Conservation (phyloP, 1,284 basidiomycete genomes). For the Fistulinella cinereoalba region DNA sequence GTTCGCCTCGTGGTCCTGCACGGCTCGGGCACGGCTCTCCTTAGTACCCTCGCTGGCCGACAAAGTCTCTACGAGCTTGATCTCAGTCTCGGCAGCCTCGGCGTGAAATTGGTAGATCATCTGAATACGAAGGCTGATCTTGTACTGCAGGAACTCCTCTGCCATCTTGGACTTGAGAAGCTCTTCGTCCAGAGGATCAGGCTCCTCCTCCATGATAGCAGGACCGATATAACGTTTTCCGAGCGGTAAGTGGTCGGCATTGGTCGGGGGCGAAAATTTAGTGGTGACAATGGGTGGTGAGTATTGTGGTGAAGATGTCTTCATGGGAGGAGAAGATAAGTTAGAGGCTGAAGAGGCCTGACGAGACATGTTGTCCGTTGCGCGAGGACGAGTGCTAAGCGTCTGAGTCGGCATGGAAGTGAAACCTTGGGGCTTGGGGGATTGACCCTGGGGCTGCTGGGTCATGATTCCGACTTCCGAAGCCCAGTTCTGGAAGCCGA, state of each 20-base stretch:
- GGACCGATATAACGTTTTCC: conserved; percentile 48
- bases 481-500: conserved; percentile 32
- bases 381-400: conserved; percentile 21
- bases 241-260: conserved; percentile 18
- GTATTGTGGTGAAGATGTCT: conserved; percentile 24
- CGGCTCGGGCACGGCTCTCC: conserved; percentile 31
- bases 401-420: conserved; percentile 11
- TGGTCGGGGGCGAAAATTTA: conserved; percentile 26
- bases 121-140: conserved; percentile 45
- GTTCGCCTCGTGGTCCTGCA: conserved; percentile 46
- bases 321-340: conserved; percentile 22
- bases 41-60: conserved; percentile 30
- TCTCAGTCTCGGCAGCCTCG: conserved; percentile 47
- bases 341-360: conserved; percentile 27
- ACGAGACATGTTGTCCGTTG: conserved; percentile 30
- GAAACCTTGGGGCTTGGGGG: conserved; percentile 11
- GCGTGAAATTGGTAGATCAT: conserved; percentile 58
- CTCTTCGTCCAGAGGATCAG: conserved; percentile 26
- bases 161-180: conserved; percentile 33
- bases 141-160: conserved; percentile 48
- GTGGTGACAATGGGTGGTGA: conserved; percentile 22
- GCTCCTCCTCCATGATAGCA: conserved; percentile 42
- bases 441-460: conserved; percentile 16
- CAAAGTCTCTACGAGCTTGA: conserved; percentile 45
- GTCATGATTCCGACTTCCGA: conserved; percentile 29